phyloP scores from a whole-genome alignment of 352 stramenopile species.

The Phytophthora megakarya region DNA sequence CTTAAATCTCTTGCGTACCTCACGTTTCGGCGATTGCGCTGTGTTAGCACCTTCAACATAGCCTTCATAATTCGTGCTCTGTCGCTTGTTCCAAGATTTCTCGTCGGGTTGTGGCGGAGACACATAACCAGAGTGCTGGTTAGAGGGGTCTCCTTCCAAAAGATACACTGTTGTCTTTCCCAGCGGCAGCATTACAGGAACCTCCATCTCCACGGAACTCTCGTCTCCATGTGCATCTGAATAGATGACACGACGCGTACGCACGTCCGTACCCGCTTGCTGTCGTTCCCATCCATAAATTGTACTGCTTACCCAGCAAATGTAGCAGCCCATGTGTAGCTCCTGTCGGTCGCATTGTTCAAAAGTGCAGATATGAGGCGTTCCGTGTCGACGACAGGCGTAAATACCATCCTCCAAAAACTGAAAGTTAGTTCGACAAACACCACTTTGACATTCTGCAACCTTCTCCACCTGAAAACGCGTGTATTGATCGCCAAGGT shows the following conservation, averaged over 20 bases:
- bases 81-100: conserved; percentile 49
- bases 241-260: conserved; percentile 64
- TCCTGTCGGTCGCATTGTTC: conserved; percentile 72
- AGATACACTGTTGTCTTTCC: conserved; percentile 67
- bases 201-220: conserved; percentile 72
- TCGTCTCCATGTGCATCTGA: conserved; percentile 57
- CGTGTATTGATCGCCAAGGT: conserved; percentile 61
- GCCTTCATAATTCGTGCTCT: conserved; percentile 23
- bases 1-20: conserved; percentile 38
- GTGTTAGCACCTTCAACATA: conserved; percentile 26
- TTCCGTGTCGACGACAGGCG: conserved; percentile 67
- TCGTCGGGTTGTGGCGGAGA: conserved; percentile 64
- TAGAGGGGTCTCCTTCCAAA: conserved; percentile 46
- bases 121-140: conserved; percentile 27
- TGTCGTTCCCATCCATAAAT: conserved; percentile 70
- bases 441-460: conserved; percentile 41
- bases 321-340: conserved; percentile 54
- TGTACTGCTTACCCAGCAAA: conserved; percentile 71
- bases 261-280: conserved; percentile 63
- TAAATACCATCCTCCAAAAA: conserved; percentile 80
- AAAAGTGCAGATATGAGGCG: conserved; percentile 76
- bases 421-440: conserved; percentile 54
- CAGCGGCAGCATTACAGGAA: conserved; percentile 67
- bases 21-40: conserved; percentile 30
- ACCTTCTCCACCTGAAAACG: conserved; percentile 57